Conservation (phyloP, 1,139 yeast species). For the Williopsis jadinii region DNA sequence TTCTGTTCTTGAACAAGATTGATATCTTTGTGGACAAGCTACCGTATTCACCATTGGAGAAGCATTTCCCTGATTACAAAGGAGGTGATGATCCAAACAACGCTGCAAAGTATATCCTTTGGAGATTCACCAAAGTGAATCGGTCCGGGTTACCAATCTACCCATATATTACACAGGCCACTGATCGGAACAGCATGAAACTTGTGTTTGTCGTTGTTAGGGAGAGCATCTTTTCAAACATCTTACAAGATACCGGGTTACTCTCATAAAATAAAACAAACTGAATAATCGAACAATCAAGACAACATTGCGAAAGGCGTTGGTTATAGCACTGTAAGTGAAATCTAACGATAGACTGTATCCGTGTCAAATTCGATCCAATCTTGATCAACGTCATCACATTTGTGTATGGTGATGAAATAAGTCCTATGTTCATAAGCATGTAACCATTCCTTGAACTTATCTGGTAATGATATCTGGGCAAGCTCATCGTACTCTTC, state of each 20-base stretch:
- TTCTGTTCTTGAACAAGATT: constrained; percentile 79
- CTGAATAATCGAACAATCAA: too few species aligned
- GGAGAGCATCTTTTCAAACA: constrained; percentile 81
- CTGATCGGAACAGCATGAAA: constrained; percentile 84
- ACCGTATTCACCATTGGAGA: constrained; percentile 74
- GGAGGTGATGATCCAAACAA: constrained; percentile 86
- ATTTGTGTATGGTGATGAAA: constrained; percentile 19
- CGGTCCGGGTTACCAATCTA: constrained; percentile 75
- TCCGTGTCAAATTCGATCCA: too few species aligned
- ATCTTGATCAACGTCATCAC: constrained; percentile 11
- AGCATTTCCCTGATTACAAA: constrained; percentile 81
- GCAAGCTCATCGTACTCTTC: too few species aligned
- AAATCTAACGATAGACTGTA: too few species aligned
- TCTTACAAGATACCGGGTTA: constrained; percentile 80
- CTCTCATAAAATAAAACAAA: constrained; percentile 26
- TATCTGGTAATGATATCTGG: background rate
- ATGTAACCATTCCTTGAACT: constrained; percentile 13
- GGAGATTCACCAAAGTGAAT: constrained; percentile 86
- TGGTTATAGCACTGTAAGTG: too few species aligned
- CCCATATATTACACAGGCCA: constrained; percentile 92
- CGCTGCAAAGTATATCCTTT: constrained; percentile 89
- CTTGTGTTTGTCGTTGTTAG: constrained; percentile 88
- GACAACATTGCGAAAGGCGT: too few species aligned
- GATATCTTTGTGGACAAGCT: constrained; percentile 85
- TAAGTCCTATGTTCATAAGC: constrained; percentile 21